Conservation (phyloP, 2,329 filamentous ascomycete species). For the Beauveria sp. region DNA sequence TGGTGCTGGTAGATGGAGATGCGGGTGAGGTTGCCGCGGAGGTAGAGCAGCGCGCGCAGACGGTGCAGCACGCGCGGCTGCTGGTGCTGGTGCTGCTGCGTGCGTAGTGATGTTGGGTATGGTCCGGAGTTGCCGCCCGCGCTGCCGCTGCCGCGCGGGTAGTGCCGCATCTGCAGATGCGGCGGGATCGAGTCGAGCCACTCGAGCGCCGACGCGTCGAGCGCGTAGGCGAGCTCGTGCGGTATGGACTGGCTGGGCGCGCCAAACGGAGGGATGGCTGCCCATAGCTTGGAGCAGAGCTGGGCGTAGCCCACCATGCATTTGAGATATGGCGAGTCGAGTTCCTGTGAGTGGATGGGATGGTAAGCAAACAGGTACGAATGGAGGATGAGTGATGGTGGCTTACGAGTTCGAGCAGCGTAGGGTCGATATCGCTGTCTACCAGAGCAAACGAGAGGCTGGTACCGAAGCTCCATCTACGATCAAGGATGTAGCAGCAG, state of each 20-base stretch:
- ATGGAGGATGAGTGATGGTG: accelerated
- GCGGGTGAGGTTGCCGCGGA: conserved; percentile 37
- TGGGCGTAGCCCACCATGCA: conserved; percentile 42
- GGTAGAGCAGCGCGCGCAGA: conserved; percentile 33
- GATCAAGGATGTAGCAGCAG: conserved; percentile 44
- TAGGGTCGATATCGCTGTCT: conserved; percentile 41
- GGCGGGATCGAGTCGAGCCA: conserved; percentile 39
- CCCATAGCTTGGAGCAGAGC: conserved; percentile 39
- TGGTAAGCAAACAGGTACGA: not conserved
- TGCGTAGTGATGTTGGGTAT: not conserved
- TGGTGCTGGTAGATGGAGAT: conserved; percentile 37
- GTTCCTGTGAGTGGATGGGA: conserved; percentile 12
- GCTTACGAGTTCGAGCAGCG: conserved; percentile 35
- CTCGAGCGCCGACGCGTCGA: conserved; percentile 35
- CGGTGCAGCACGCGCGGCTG: conserved; percentile 31
- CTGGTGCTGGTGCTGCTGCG: conserved; percentile 13
- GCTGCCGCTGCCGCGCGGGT: conserved; percentile 27
- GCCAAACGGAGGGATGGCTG: conserved; percentile 32
- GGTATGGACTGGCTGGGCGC: conserved; percentile 26
- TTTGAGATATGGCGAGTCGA: conserved; percentile 31
- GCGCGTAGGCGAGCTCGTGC: conserved; percentile 29
- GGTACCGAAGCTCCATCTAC: conserved; percentile 44
- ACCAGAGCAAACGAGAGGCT: conserved; percentile 41
- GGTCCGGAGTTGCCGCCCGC: conserved; percentile 13
- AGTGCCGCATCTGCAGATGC: conserved; percentile 29